Conservation (phyloP, 352 stramenopile species). For the Phytophthora macrochlamydospora region DNA sequence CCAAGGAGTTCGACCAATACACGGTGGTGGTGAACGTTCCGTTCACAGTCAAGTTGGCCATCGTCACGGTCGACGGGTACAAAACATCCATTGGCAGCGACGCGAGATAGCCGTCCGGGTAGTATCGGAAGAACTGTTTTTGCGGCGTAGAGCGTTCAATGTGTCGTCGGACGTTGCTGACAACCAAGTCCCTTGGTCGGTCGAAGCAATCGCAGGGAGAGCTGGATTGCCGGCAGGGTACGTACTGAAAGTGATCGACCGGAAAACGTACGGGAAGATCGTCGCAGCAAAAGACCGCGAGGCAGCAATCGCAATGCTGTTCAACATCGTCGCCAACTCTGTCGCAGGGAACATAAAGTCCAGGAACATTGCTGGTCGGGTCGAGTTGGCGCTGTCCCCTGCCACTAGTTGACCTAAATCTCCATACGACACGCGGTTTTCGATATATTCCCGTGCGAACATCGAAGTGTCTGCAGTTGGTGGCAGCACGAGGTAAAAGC, state of each 20-base stretch:
- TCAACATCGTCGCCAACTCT: constrained; percentile 4
- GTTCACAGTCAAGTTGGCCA: constrained; percentile 14
- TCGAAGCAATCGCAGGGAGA: constrained; percentile 17
- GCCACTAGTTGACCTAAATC: constrained; percentile 36
- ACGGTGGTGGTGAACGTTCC: constrained; percentile 48
- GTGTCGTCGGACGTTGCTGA: constrained; percentile 39
- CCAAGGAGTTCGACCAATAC: constrained; percentile 49
- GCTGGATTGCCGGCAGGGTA: constrained; percentile 46
- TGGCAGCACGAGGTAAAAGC: constrained; percentile 36
- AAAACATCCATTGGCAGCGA: constrained; percentile 23
- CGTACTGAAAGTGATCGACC: constrained; percentile 45
- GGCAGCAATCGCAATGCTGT: constrained; percentile 8
- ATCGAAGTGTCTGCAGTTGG: constrained; percentile 19
- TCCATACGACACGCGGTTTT: constrained; percentile 50
- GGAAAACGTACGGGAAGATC: constrained; percentile 53
- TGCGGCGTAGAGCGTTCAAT: constrained; percentile 39
- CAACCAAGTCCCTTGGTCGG: constrained; percentile 23
- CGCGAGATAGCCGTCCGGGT: constrained; percentile 26
- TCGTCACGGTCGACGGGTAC: constrained; percentile 28
- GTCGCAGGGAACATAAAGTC: constrained; percentile 39
- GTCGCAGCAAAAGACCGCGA: constrained; percentile 28
- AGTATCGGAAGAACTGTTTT: constrained; percentile 45
- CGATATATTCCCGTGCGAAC: constrained; percentile 32
- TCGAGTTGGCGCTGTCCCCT: constrained; percentile 12
- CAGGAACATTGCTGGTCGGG: constrained; percentile 46